A percentile compares a stretch with the other conserved stretches of the same genome.
phyloP scores from a whole-genome alignment of 1,284 basidiomycete species.

The Trichosporon sp. region DNA sequence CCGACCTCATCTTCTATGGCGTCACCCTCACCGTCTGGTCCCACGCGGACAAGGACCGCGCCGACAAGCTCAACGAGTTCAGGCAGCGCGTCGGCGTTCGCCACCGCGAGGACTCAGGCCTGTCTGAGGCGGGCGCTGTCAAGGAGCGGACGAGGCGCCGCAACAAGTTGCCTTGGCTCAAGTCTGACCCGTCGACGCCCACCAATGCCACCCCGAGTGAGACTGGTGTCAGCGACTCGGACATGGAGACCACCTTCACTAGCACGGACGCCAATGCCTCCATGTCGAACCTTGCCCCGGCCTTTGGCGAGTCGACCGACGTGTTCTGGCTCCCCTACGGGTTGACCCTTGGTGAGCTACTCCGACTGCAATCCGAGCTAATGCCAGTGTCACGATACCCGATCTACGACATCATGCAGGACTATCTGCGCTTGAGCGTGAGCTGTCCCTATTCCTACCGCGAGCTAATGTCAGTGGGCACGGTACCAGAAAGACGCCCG shows the following conservation, averaged over 20 bases:
- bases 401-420: slow-evolving; percentile 86
- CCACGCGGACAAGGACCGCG: slow-evolving; percentile 80
- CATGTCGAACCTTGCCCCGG: slow-evolving; percentile 21
- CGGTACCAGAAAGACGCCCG: slow-evolving; percentile 78
- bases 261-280: slow-evolving; percentile 17
- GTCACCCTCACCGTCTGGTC: slow-evolving; percentile 91
- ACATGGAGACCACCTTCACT: slow-evolving; percentile 34
- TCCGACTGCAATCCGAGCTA: slow-evolving; percentile 9
- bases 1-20: slow-evolving; percentile 66
- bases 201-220: slow-evolving; percentile 57
- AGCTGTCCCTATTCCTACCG: slow-evolving; percentile 5
- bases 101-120: slow-evolving; percentile 21
- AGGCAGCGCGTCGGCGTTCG: slow-evolving; percentile 26
- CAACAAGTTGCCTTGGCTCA: slow-evolving; percentile 13
- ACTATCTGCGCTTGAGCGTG: slow-evolving; percentile 70
- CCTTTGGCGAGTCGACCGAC: slow-evolving; percentile 58
- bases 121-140: slow-evolving; percentile 9
- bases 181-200: neutral
- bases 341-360: slow-evolving; percentile 56
- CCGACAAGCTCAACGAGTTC: slow-evolving; percentile 44
- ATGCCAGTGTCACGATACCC: slow-evolving; percentile 75
- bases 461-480: slow-evolving; percentile 62
- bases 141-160: slow-evolving; percentile 13
- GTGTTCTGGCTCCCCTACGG: slow-evolving; percentile 92
- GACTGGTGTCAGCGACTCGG: slow-evolving; percentile 66